These are phyloP conservation scores for Hippophae gyantsensis DNA, from an alignment of 306 rosid genomes.

Conservation along the genomic window DNA sequence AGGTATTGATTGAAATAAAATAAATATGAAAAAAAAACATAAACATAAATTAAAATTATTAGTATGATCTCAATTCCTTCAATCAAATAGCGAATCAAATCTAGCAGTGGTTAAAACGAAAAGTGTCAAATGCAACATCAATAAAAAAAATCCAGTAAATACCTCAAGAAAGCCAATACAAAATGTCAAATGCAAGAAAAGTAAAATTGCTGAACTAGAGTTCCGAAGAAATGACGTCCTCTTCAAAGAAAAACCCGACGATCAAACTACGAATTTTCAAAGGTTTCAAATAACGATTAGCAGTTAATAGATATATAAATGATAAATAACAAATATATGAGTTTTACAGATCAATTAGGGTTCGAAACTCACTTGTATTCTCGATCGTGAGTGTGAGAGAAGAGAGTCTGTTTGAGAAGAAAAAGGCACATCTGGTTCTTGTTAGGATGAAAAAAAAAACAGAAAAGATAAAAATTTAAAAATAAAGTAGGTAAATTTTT, in stretches of 20 bases:
- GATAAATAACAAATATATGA: neutral
- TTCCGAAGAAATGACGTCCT: neutral
- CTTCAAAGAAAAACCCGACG: neutral
- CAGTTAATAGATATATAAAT: neutral
- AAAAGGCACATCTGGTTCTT: neutral
- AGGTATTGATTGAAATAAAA: neutral
- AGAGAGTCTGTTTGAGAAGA: neutral
- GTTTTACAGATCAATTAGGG: no score
- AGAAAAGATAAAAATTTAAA: no score
- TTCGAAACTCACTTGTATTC: no score
- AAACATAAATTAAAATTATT: neutral
- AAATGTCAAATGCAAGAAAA: neutral
- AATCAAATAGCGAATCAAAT: neutral
- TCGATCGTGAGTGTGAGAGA: neutral
- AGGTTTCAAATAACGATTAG: neutral
- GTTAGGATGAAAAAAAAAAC: neutral
- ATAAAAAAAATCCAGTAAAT: neutral
- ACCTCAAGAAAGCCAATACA: neutral
- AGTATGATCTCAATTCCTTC: neutral
- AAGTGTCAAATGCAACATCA: slow-evolving; percentile 10
- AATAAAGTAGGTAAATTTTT: no score
- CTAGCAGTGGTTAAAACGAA: neutral
- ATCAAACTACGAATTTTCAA: neutral
- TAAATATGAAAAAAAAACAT: neutral
- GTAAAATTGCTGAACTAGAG: slow-evolving; percentile 5